phyloP scores from a whole-genome alignment of 441 rosid genomes.

The Capsella rubella region DNA sequence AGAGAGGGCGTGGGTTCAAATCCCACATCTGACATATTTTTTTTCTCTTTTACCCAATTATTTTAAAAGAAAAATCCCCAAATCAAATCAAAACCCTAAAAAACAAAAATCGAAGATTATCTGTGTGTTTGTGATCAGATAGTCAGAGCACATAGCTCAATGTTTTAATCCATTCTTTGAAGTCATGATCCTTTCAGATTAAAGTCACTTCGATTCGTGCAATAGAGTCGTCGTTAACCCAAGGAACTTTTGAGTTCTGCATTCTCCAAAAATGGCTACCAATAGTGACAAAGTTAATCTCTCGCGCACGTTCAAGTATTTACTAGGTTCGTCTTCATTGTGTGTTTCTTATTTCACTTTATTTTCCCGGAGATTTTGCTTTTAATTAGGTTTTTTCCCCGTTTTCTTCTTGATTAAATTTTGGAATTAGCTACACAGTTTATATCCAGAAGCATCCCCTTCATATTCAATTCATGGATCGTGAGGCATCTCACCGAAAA shows the following conservation, averaged over 20 bases:
- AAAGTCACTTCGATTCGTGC: slow-evolving; percentile 8
- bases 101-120: neutral
- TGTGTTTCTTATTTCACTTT: neutral
- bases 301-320: slow-evolving; percentile 87
- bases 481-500: slow-evolving; percentile 83
- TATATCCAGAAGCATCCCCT: slow-evolving; percentile 90
- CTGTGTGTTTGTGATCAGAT: neutral
- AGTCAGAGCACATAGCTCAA: neutral
- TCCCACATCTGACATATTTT: slow-evolving; percentile 16
- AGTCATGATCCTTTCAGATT: slow-evolving; percentile 3
- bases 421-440: slow-evolving; percentile 76
- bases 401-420: neutral
- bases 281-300: slow-evolving; percentile 57
- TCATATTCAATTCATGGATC: slow-evolving; percentile 88
- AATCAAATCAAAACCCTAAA: neutral
- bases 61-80: neutral
- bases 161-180: neutral
- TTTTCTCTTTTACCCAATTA: neutral
- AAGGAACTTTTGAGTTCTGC: slow-evolving; percentile 32
- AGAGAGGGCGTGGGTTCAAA: slow-evolving; percentile 90
- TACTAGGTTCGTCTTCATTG: slow-evolving; percentile 57
- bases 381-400: neutral
- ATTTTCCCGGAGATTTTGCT: neutral
- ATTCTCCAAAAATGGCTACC: slow-evolving; percentile 43
- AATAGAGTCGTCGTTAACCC: neutral